These are phyloP conservation scores for Collybia nuda DNA, from an alignment of 768 basidiomycete genomes.

Conservation along the genomic window DNA sequence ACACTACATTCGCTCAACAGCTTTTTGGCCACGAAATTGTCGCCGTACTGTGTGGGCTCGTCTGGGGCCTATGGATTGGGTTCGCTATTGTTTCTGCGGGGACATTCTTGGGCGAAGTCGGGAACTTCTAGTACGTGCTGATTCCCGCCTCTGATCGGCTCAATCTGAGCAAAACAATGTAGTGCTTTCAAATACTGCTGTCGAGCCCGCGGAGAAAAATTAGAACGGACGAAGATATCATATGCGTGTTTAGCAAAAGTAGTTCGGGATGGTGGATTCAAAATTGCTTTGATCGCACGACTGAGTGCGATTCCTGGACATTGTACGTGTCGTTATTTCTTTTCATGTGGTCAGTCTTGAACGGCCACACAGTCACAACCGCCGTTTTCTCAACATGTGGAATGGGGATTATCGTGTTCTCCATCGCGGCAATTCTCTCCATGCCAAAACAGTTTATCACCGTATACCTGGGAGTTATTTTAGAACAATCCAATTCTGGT, in stretches of 20 bases:
- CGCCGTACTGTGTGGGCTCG: constrained; percentile 83
- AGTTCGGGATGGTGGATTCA: constrained; percentile 87
- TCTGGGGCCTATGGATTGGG: constrained; percentile 87
- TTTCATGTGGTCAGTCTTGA: constrained; percentile 6
- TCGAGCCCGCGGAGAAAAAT: constrained; percentile 69
- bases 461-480: constrained; percentile 84
- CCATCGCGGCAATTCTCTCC: constrained; percentile 77
- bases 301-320: constrained; percentile 86
- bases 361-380: constrained; percentile 63
- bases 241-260: constrained; percentile 66
- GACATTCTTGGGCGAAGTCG: constrained; percentile 83
- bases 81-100: constrained; percentile 86
- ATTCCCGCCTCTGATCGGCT: neutral
- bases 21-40: constrained; percentile 94
- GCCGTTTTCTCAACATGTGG: constrained; percentile 89
- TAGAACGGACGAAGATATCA: constrained; percentile 55
- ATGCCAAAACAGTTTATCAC: constrained; percentile 91
- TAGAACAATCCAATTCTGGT: constrained; percentile 52
- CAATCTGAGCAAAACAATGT: neutral
- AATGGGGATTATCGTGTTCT: constrained; percentile 77
- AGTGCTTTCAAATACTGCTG: constrained; percentile 88
- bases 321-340: constrained; percentile 40
- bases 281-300: constrained; percentile 73
- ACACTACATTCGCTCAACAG: constrained; percentile 25
- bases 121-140: constrained; percentile 74